Percentiles rank a stretch among this genome's conserved stretches.
Conservation (phyloP, 495 filamentous ascomycete species). For the Talaromyces stipitatus region DNA sequence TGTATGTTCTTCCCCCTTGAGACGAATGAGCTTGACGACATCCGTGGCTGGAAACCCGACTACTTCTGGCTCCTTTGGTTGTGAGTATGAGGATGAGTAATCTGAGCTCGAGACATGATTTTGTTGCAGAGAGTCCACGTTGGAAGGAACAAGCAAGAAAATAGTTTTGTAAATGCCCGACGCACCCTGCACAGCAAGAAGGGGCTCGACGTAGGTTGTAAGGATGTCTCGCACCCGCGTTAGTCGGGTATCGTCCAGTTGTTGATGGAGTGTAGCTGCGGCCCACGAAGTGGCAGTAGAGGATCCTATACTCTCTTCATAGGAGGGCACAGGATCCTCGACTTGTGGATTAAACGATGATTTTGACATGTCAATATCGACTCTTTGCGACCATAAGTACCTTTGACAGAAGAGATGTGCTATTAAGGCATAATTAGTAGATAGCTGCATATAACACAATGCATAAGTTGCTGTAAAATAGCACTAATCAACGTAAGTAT, state of each 20-base stretch:
- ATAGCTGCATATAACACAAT: background rate
- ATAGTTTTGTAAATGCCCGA: slow-evolving; percentile 15
- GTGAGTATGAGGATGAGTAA: slow-evolving; percentile 3
- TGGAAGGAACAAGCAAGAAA: slow-evolving; percentile 22
- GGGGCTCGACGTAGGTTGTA: slow-evolving; percentile 15
- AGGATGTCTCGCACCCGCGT: slow-evolving; percentile 13
- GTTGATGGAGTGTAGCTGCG: slow-evolving; percentile 4
- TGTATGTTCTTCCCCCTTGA: slow-evolving; percentile 15
- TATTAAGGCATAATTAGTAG: background rate
- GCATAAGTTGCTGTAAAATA: background rate
- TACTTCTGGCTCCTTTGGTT: slow-evolving; percentile 10
- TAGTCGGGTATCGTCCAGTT: slow-evolving; percentile 11
- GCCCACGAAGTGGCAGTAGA: slow-evolving; percentile 2
- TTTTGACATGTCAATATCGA: background rate
- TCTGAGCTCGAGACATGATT: background rate
- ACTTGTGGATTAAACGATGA: background rate
- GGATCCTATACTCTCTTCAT: slow-evolving; percentile 6
- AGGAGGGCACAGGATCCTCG: slow-evolving; percentile 4
- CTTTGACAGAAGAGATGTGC: background rate
- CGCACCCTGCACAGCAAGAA: slow-evolving; percentile 12
- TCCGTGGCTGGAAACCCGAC: slow-evolving; percentile 16
- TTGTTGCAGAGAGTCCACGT: slow-evolving; percentile 11
- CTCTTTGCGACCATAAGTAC: background rate
- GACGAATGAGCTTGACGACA: slow-evolving; percentile 15
- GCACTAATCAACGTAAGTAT: background rate